A percentile compares a stretch with the other conserved stretches of the same genome.
phyloP scores from a whole-genome alignment of 805 yeast genomes.

The Torulaspora quercuum region DNA sequence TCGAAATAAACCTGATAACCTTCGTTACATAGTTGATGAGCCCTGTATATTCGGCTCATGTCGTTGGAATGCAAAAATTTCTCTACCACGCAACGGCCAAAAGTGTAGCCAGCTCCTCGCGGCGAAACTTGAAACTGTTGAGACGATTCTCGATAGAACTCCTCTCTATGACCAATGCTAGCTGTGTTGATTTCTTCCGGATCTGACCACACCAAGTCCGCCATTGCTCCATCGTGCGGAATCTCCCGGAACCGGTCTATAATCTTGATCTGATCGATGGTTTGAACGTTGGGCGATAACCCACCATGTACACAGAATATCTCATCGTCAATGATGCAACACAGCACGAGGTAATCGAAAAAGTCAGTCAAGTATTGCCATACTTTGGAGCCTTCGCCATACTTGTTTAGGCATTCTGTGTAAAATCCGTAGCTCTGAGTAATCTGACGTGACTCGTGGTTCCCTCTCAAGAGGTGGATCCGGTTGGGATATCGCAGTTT shows the following conservation, averaged over 20 bases:
- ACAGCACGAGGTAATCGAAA: constrained; percentile 84
- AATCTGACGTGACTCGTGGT: constrained; percentile 94
- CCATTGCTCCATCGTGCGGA: constrained; percentile 99
- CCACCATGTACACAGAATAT: constrained; percentile 98
- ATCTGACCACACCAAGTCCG: constrained; percentile 97
- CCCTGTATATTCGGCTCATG: constrained; percentile 79
- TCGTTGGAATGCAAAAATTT: constrained; percentile 76
- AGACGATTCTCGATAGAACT: constrained; percentile 23
- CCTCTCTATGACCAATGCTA: constrained; percentile 33
- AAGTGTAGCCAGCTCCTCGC: constrained; percentile 96
- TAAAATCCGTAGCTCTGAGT: constrained; percentile 97
- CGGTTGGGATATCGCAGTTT: constrained; percentile 86
- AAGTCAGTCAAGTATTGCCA: constrained; percentile 90
- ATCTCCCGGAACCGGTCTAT: constrained; percentile 91
- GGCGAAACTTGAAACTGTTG: constrained; percentile 83
- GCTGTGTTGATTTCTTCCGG: constrained; percentile 71
- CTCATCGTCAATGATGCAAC: constrained; percentile 85
- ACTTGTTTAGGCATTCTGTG: constrained; percentile 88
- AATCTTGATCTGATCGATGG: constrained; percentile 84
- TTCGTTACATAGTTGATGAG: constrained; percentile 95
- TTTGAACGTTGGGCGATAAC: constrained; percentile 89
- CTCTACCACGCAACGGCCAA: constrained; percentile 86
- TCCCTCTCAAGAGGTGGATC: constrained; percentile 81
- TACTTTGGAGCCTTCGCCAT: constrained; percentile 66
- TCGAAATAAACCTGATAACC: constrained; percentile 91